phyloP scores from a whole-genome alignment of 192 early-diverging fungal genomes.

The Linnemannia zychae region DNA sequence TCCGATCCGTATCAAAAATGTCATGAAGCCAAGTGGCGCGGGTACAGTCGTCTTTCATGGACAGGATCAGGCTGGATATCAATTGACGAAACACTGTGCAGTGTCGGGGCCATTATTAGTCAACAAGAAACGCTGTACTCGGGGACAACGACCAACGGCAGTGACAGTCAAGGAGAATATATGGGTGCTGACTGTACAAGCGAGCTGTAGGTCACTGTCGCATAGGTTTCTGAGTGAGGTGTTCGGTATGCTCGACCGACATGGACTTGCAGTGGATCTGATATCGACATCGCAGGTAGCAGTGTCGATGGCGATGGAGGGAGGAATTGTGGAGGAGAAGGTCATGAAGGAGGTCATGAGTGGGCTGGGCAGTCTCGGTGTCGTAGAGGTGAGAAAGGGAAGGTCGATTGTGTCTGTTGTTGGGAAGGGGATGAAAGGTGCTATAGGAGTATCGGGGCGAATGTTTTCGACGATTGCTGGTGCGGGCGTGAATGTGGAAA shows the following conservation, averaged over 20 bases:
- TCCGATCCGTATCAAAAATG: conserved; percentile 99
- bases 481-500: conserved; percentile 95
- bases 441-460: conserved; percentile 92
- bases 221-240: conserved; percentile 98
- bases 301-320: conserved; percentile 87
- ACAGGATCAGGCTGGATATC: conserved; percentile 60
- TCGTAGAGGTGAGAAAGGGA: conserved; percentile 85
- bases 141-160: conserved; percentile 89
- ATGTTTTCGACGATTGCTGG: conserved; percentile 95
- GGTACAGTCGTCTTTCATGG: conserved; percentile 96
- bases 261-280: conserved; percentile 92
- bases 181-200: conserved; percentile 94
- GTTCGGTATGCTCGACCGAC: conserved; percentile 89
- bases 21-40: conserved; percentile 88
- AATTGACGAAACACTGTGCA: conserved; percentile 33
- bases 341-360: conserved; percentile 82
- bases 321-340: conserved; percentile 62
- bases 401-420: conserved; percentile 97
- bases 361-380: conserved; percentile 84
- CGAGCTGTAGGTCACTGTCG: conserved; percentile 92
- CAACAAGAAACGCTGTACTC: conserved; percentile 58
- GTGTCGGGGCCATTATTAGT: not conserved
- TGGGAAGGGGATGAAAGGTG: conserved; percentile 94
- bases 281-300: conserved; percentile 95
- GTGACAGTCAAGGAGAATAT: conserved; percentile 98